Evolutionary conservation across 2,329 filamentous ascomycete species (phyloP), one percentile per base, ranked within the genome.

Genomic region (Nemania sp.): DNA sequence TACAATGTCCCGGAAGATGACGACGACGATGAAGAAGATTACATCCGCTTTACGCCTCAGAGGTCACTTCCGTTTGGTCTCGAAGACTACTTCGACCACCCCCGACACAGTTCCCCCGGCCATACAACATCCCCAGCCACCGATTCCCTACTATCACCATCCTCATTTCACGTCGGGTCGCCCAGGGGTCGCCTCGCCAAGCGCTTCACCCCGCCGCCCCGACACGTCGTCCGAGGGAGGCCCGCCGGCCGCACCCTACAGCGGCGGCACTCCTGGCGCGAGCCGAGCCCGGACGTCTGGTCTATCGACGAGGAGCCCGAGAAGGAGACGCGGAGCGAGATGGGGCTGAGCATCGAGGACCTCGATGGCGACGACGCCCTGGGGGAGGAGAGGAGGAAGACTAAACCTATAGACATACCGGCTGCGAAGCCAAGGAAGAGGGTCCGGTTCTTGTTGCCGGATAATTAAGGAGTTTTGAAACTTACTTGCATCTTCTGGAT

Each of bases 271-370:
- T 77, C 83, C 1, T 86, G 83, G 83, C 76, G 83, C 39, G 80
- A 84, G 72, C 83, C 83, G 6, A 86, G 83, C 67, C 83, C 83
- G 0, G 83, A 85, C 54, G 83, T 86, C 3, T 86, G 83, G 80
- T 81, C 81, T 32, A 86, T 86, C 57, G 80, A 84, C 72, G 83
- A 86, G 70, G 83, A 86, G 74, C 80, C 80, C 1, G 83, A 84
- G 73, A 81, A 82, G 68, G 81, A 84, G 67, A 71, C 80, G 21
- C 72, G 77, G 73, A 79, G 78, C 63, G 78, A 81, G 68, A 71
- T 75, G 69, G 76, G 73, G 0, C 65, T 73, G 10, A 75, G 74
- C 64, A 67, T 73, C 35, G 65, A 71, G 54, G 70, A 73, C 51
- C 69, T 74, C 25, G 67, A 67, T 13, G 63, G 69, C 9, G 66